Base-by-base conservation (phyloP, 441 rosid genomes). In the Pelargonium australe region DNA sequence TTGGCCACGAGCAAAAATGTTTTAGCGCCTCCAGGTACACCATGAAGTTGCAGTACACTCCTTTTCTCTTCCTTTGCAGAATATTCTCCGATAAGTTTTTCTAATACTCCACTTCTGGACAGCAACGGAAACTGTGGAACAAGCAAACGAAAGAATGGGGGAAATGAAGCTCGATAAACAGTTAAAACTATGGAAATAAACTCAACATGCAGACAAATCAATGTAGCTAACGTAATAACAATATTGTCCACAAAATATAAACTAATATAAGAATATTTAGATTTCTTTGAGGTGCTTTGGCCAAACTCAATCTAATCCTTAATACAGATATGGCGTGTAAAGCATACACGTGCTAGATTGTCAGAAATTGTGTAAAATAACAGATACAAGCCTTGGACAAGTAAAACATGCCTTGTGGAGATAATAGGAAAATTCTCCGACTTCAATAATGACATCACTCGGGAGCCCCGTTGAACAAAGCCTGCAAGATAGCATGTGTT, bases 401-500 rank as follows among this genome's bases (percentile, higher is more conserved):
- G 75, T 11, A 73, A 19, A 17, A 61, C 16, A 64, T 25, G 87
- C 98, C 96, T 87, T 94, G 77, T 94, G 98, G 41, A 94, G 87
- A 76, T 87, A 87, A 77, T 89, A 94, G 65, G 83, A 81, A 72
- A 73, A 78, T 17, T 91, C 94, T 65, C 82, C 87, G 12, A 89
- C 89, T 76, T 94, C 90, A 72, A 94, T 69, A 25, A 80, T 68
- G 66, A 88, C 85, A 79, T 94, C 99, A 3, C 95, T 87, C 49
- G 90, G 85, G 72, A 94, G 94, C 73, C 97, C 97, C 1, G 91
- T 82, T 58, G 94, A 86, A 76, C 94, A 88, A 45, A 79, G 63
- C 97, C 99, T 94, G 79, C 69, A 78, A 64, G 73, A 77, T 5
- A 49, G 41, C 1, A 65, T 49, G 40, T 28, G 14, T 61, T 28